Percentiles rank a stretch among this genome's conserved stretches.
phyloP scores from a whole-genome alignment of 208 protist species.

The Leishmania gerbilli region DNA sequence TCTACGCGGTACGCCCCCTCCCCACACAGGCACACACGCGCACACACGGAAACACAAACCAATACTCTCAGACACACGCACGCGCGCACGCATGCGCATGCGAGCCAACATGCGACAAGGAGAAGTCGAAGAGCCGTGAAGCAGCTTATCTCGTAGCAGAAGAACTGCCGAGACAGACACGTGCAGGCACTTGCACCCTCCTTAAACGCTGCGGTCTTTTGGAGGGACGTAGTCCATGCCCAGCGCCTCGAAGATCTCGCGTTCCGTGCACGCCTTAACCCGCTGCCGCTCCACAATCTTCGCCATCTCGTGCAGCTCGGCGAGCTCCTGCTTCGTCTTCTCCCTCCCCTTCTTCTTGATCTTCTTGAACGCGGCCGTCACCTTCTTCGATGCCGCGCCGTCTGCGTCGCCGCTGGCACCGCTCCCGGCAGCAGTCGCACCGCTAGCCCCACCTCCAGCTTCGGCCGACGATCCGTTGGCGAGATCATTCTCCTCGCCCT shows the following conservation, averaged over 20 bases:
- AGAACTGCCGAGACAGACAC: background rate
- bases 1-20: background rate
- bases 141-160: background rate
- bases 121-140: background rate
- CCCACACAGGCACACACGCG: background rate
- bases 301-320: slow-evolving; percentile 50
- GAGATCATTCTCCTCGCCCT: background rate
- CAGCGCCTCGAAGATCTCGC: slow-evolving; percentile 78
- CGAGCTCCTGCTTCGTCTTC: slow-evolving; percentile 37
- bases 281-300: slow-evolving; percentile 63
- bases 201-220: slow-evolving; percentile 62
- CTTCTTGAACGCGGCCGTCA: slow-evolving; percentile 12
- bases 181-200: background rate
- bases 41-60: background rate
- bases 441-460: background rate
- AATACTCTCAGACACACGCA: background rate
- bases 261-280: slow-evolving; percentile 66
- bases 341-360: slow-evolving; percentile 28
- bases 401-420: slow-evolving; percentile 4
- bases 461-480: background rate
- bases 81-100: background rate
- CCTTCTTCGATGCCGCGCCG: background rate
- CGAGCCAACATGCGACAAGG: background rate
- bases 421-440: background rate
- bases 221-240: slow-evolving; percentile 80